Conservation (phyloP, 192 early-diverging fungal genomes). For the Umbelopsis vinacea region DNA sequence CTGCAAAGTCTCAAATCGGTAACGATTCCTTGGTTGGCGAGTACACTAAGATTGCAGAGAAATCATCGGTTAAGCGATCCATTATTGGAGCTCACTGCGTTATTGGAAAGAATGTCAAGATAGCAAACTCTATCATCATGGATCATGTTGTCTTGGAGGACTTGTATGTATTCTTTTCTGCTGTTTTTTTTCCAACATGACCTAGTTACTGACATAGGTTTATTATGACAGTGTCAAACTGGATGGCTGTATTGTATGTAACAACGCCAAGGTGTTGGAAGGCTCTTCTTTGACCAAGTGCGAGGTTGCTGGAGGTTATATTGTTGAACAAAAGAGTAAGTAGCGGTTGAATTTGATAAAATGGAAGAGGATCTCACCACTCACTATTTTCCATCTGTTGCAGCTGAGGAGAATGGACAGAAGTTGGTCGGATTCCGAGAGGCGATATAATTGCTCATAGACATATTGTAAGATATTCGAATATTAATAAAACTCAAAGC, state of each 20-base stretch:
- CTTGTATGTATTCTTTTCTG: conserved; percentile 47
- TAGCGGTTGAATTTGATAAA: background rate
- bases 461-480: conserved; percentile 22
- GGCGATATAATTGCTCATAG: conserved; percentile 18
- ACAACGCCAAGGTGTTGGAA: conserved; percentile 75
- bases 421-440: conserved; percentile 19
- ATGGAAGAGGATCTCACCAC: background rate
- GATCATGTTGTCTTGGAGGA: conserved; percentile 95
- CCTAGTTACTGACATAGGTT: background rate
- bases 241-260: conserved; percentile 87
- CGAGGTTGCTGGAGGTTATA: conserved; percentile 72
- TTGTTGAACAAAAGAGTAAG: conserved; percentile 73
- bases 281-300: conserved; percentile 86
- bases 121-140: conserved; percentile 95
- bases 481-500: no score
- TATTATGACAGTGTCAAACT: conserved; percentile 71
- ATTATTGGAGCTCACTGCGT: conserved; percentile 91
- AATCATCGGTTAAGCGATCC: conserved; percentile 92
- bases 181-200: background rate
- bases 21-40: conserved; percentile 91
- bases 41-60: conserved; percentile 86
- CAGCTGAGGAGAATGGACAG: conserved; percentile 19
- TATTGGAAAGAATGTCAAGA: conserved; percentile 97
- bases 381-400: background rate
- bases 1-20: conserved; percentile 77